Conservation (phyloP, 1,284 basidiomycete genomes). For the Moesziomyces globuligerus region DNA sequence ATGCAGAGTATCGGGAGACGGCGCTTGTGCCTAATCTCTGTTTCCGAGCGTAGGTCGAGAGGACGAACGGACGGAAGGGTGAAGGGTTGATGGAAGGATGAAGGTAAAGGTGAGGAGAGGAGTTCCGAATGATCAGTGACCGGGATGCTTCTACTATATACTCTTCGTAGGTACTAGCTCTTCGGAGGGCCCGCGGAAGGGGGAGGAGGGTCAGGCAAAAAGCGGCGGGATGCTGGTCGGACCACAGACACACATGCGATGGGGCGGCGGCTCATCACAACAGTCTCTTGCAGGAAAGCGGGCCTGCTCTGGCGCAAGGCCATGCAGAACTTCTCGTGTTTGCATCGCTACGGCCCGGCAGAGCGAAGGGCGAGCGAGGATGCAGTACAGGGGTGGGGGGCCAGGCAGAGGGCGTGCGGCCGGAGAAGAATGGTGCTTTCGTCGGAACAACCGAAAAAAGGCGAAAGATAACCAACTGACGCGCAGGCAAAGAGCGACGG, state of each 20-base stretch:
- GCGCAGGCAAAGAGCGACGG: not conserved
- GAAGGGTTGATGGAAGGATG: constrained; percentile 3
- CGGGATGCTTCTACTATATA: constrained; percentile 29
- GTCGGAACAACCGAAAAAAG: constrained; percentile 36
- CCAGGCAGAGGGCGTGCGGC: not conserved
- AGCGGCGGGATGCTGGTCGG: not conserved
- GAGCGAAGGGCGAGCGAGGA: not conserved
- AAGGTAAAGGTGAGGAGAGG: constrained; percentile 9
- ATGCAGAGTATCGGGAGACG: constrained; percentile 19
- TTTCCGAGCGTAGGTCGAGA: constrained; percentile 19
- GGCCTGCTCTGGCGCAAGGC: not conserved
- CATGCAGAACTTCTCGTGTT: constrained; percentile 8
- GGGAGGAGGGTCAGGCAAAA: not conserved
- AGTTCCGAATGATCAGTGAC: constrained; percentile 1
- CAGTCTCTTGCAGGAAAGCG: constrained; percentile 4
- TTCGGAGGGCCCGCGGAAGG: too few species aligned
- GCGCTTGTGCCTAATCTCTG: constrained; percentile 45
- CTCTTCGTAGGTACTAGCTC: constrained; percentile 1
- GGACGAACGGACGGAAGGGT: constrained; percentile 15
- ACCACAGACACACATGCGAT: not conserved
- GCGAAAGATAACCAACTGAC: constrained; percentile 7
- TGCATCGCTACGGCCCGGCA: constrained; percentile 8
- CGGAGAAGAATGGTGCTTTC: constrained; percentile 1
- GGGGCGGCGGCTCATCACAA: constrained; percentile 1
- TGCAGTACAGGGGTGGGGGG: constrained; percentile 3